Evolutionary conservation across 441 rosid genomes (phyloP), one percentile per base, ranked within the genome.

Genomic region (Cnidoscolus chayamansa): DNA sequence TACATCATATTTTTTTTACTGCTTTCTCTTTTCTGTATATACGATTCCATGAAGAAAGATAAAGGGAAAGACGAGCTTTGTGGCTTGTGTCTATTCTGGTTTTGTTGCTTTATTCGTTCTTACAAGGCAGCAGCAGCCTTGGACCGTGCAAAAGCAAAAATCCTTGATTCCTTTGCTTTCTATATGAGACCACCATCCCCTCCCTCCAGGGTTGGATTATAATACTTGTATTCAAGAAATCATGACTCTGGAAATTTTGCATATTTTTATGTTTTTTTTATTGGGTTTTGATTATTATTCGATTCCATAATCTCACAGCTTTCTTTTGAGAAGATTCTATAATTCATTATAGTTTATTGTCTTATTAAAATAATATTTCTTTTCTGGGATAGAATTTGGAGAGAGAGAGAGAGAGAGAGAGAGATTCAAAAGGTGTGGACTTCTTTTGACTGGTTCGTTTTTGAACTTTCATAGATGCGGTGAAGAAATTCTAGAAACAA

Each of bases 91-190:
- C 70, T 68, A 31, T 59, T 65, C 73, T 66, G 69, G 67, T 50
- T 70, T 70, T 49, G 7, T 70, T 74, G 81, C 85, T 86, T 86
- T 84, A 82, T 79, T 86, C 84, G 68, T 77, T 79, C 71, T 76
- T 48, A 70, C 77, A 61, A 68, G 67, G 80, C 75, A 32, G 56
- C 66, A 71, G 45, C 15, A 72, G 76, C 74, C 82, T 85, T 80
- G 85, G 77, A 70, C 79, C 77, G 72, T 63, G 62, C 76, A 71
- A 85, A 83, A 80, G 85, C 83, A 71, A 76, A 76, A 75, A 25
- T 64, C 64, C 68, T 51, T 43, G 79, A 81, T 76, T 78, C 84
- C 72, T 56, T 72, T 64, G 66, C 73, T 69, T 73, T 74, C 55
- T 72, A 57, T 60, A 13, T 55, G 31, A 48, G 40, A 79, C 72